Evolutionary conservation across 2,329 filamentous ascomycete species (phyloP), one percentile per base, ranked within the genome.

Genomic region (Pleomassaria siparia): DNA sequence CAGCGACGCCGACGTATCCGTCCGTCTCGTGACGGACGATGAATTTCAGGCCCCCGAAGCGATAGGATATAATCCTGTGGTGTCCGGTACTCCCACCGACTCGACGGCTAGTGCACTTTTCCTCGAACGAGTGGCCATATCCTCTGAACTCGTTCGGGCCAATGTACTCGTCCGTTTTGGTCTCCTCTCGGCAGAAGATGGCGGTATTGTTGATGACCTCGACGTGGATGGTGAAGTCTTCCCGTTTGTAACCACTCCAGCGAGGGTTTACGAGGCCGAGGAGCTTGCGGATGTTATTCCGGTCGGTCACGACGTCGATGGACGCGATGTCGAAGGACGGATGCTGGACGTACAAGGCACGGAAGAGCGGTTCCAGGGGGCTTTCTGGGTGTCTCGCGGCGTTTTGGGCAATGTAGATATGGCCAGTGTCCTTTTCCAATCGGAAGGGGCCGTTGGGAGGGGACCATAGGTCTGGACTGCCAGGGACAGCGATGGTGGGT

Each of bases 261-360:
- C 40, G 16, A 18, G 42, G 43, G 35, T 54, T 40, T 40, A 77
- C 50, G 49, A 79, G 77, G 2, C 65, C 64, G 1, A 79, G 64
- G 16, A 80, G 72, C 56, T 79, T 79, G 24, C 76, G 73, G 42
- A 80, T 69, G 42, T 75, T 78, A 58, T 76, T 77, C 24, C 74
- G 62, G 51, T 79, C 76, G 2, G 71, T 75, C 16, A 80, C 63
- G 10, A 80, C 46, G 52, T 78, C 72, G 39, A 74, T 51, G 0
- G 56, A 32, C 20, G 53, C 22, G 13, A 78, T 58, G 43, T 77
- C 64, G 40, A 74, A 75, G 0, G 60, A 59, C 10, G 76, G 73
- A 18, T 75, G 37, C 6, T 56, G 54, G 22, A 64, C 54, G 49
- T 69, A 74, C 4, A 79, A 48, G 0, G 75, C 65, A 30, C 75